These are phyloP conservation scores for Colletotrichum sp. DNA, from an alignment of 2,329 filamentous ascomycete species.

Conservation along the genomic window DNA sequence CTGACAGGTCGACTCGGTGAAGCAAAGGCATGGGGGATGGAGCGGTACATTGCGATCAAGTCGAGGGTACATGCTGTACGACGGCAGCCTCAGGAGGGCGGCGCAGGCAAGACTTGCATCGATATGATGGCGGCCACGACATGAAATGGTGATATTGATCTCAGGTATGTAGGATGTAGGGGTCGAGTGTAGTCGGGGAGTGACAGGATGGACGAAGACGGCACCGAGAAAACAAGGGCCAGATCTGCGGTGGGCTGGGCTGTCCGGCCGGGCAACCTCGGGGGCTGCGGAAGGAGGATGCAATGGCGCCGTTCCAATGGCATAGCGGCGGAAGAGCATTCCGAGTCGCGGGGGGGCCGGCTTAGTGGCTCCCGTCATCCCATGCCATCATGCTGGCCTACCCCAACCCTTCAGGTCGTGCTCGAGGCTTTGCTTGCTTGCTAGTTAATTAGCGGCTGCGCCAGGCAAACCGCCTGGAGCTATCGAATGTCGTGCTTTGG, in stretches of 20 bases:
- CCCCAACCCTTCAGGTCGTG: background rate
- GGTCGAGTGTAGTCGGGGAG: background rate
- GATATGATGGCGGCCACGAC: background rate
- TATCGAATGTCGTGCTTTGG: background rate
- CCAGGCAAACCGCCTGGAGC: background rate
- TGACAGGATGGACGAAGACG: background rate
- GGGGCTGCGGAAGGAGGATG: background rate
- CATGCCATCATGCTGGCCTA: background rate
- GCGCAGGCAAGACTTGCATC: background rate
- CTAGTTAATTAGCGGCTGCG: background rate
- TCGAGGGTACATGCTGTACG: slow-evolving; percentile 3
- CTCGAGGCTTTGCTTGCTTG: background rate
- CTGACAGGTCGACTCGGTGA: slow-evolving; percentile 13
- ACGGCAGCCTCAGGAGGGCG: background rate
- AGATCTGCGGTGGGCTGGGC: background rate
- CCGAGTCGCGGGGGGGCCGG: background rate
- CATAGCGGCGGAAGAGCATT: background rate
- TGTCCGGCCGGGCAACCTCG: background rate
- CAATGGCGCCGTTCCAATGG: background rate
- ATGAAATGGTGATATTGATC: background rate
- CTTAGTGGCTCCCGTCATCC: background rate
- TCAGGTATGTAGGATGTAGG: background rate
- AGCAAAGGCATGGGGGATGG: background rate
- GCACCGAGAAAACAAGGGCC: background rate
- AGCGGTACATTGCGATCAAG: background rate